Percentiles rank a stretch among this genome's conserved stretches.
phyloP scores from a whole-genome alignment of 2,329 filamentous ascomycete species.

The Calonectria hongkongensis region DNA sequence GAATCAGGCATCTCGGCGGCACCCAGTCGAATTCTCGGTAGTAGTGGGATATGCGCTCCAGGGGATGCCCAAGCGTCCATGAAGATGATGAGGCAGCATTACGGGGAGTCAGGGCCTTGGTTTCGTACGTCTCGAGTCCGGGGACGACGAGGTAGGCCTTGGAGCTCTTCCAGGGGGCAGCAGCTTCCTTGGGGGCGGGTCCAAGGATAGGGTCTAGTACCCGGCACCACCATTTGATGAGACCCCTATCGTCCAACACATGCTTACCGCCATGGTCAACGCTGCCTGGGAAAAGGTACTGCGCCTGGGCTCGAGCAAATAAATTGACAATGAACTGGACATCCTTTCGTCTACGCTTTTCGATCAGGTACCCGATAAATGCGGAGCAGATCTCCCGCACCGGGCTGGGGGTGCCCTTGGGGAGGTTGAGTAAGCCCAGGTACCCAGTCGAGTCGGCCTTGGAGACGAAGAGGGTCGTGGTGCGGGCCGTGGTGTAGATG shows the following conservation, averaged over 20 bases:
- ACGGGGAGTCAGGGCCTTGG: slow-evolving; percentile 84
- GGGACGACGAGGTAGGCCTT: slow-evolving; percentile 91
- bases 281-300: slow-evolving; percentile 96
- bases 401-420: slow-evolving; percentile 80
- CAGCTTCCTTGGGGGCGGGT: slow-evolving; percentile 61
- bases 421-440: slow-evolving; percentile 79
- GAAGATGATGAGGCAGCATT: slow-evolving; percentile 65
- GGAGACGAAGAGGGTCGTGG: slow-evolving; percentile 94
- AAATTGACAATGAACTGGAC: slow-evolving; percentile 87
- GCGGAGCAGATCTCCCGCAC: slow-evolving; percentile 83
- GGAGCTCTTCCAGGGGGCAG: slow-evolving; percentile 65
- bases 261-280: slow-evolving; percentile 90
- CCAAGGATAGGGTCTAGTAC: slow-evolving; percentile 86
- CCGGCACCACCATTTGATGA: slow-evolving; percentile 97
- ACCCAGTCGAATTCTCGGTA: slow-evolving; percentile 75
- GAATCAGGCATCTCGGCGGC: slow-evolving; percentile 89
- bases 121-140: slow-evolving; percentile 88
- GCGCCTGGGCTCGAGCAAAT: slow-evolving; percentile 92
- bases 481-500: slow-evolving; percentile 86
- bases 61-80: slow-evolving; percentile 83
- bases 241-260: slow-evolving; percentile 89
- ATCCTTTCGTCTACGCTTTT: slow-evolving; percentile 77
- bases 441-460: slow-evolving; percentile 98
- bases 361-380: slow-evolving; percentile 85
- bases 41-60: slow-evolving; percentile 79